phyloP scores from a whole-genome alignment of 345 rosid species.

The Firmiana major region DNA sequence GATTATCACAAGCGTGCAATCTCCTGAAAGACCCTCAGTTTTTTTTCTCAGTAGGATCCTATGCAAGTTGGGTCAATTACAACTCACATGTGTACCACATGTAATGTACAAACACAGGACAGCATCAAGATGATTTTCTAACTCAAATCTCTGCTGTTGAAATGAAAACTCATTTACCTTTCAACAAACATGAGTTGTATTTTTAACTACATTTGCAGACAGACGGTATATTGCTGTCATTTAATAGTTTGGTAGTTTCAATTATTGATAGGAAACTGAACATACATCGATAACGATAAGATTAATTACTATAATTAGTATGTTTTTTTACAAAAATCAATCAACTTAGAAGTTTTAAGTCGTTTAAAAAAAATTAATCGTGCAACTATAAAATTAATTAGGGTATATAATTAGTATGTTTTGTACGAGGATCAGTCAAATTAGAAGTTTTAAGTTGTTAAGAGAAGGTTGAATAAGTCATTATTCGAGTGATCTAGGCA shows the following conservation, averaged over 20 bases:
- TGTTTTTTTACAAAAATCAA: too few relatives aligned
- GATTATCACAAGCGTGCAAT: slow-evolving; percentile 10
- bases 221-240: neutral
- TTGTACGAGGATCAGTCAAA: neutral
- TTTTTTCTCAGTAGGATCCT: neutral
- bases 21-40: neutral
- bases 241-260: neutral
- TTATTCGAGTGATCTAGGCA: neutral
- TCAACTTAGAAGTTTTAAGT: neutral
- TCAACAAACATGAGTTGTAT: neutral
- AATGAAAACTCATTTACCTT: neutral
- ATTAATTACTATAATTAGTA: too few relatives aligned
- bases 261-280: too few relatives aligned
- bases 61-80: slow-evolving; percentile 5
- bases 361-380: too few relatives aligned
- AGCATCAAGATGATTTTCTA: neutral
- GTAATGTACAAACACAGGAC: neutral
- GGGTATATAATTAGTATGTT: neutral
- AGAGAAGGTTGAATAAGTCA: neutral
- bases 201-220: neutral
- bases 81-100: slow-evolving; percentile 16
- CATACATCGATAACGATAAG: too few relatives aligned
- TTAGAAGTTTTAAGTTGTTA: neutral
- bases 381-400: too few relatives aligned
- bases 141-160: neutral